A percentile compares a stretch with the other conserved stretches of the same genome.
Conservation (phyloP, 345 rosid genomes). For the Carallia brachiata region DNA sequence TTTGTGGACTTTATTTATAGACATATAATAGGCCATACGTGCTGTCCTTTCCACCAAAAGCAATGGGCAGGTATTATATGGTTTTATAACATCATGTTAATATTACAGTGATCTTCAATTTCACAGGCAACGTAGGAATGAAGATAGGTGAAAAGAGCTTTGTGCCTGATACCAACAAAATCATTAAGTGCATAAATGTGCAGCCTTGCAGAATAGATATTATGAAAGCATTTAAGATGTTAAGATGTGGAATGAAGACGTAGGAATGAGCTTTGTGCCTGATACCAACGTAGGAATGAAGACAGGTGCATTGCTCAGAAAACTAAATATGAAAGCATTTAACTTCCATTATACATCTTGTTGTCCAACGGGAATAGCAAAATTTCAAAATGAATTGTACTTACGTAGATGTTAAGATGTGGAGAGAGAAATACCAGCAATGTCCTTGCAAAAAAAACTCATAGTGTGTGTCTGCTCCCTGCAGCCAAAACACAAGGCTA, state of each 20-base stretch:
- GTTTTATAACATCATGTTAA: not conserved
- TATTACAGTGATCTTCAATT: not conserved
- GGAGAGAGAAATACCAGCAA: slow-evolving; percentile 84
- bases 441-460: slow-evolving; percentile 86
- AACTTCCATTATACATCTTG: not conserved
- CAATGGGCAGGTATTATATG: not conserved
- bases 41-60: not conserved
- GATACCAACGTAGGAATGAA: no score
- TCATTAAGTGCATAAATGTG: not conserved
- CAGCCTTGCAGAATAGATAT: not conserved
- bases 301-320: not conserved
- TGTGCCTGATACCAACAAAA: not conserved
- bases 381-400: slow-evolving; percentile 20
- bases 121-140: not conserved
- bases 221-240: not conserved
- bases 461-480: slow-evolving; percentile 52
- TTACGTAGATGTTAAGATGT: slow-evolving; percentile 93
- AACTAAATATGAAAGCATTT: not conserved
- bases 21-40: not conserved
- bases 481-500: not conserved
- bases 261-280: no score
- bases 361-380: not conserved
- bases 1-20: not conserved
- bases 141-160: no score
- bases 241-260: no score